Evolutionary conservation across 345 rosid species (phyloP), one percentile per base, ranked within the genome.

Genomic region (Brassica cretica): DNA sequence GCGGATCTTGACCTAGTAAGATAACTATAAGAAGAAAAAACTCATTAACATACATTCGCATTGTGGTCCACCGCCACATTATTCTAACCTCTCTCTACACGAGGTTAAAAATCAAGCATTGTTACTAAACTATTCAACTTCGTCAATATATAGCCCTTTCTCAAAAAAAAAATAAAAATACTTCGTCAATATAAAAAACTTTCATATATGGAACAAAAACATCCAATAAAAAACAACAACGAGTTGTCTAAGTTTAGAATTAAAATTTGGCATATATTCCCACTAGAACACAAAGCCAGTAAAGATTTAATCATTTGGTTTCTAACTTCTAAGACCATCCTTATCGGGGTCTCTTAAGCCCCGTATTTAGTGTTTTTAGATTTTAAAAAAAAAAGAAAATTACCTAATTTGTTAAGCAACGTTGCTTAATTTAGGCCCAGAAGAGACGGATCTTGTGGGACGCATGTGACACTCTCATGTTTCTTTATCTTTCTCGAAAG

Each of bases 51-150:
- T 7, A 46, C 12, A 65, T 35, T 33, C 53, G 39, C 65, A 37
- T 35, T 9, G 72, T 66, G 59, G 78, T 65, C 78, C 78, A 65
- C 37, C 11, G 39, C 44, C 19, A 66, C 71, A 55, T 65, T 74
- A 11, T 49, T 53, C 53, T 24, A 35, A 24, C 56, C 5, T 66
- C 64, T 66, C 64, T 24, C 14, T 27, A 33, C 71, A 64, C 77
- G 63, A 64, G 19, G 16, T 53, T 53, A 71, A 51, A 74, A 73
- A 74, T 65, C 16, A 65, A 24, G 27, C 64, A 33, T 51, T 65
- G 37, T 19, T 63, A 51, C 25, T 12, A 5, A 8, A 55, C 4
- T 71, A 58, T 58, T 32, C 5, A 39, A 55, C 78, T 55, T 73
- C 12, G 7, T 66, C 39, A 2, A 35, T 24, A n/a, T 64, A 35